These are phyloP conservation scores for Geotrichum klebahnii DNA, from an alignment of 1,139 yeast genomes.

Conservation along the genomic window DNA sequence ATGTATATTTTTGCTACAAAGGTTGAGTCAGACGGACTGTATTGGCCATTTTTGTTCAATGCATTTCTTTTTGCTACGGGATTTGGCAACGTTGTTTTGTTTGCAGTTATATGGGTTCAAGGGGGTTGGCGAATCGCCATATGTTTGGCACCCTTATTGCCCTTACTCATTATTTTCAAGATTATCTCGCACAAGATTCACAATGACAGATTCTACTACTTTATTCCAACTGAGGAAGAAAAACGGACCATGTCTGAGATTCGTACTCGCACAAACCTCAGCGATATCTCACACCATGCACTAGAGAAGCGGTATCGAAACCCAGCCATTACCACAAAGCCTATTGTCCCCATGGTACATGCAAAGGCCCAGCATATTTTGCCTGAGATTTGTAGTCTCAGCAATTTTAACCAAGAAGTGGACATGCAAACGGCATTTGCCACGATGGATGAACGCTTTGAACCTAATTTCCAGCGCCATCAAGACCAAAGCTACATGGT, in stretches of 20 bases:
- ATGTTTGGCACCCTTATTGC: conserved; percentile 37
- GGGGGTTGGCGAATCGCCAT: conserved; percentile 39
- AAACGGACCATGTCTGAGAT: conserved; percentile 22
- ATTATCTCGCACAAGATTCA: conserved; percentile 22
- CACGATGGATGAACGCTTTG: conserved; percentile 9
- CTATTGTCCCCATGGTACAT: conserved; percentile 39
- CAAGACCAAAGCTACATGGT: conserved; percentile 17
- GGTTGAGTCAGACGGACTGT: conserved; percentile 41
- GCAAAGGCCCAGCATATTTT: conserved; percentile 31
- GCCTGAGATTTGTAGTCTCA: conserved; percentile 21
- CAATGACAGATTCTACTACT: conserved; percentile 34
- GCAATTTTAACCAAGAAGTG: conserved; percentile 8
- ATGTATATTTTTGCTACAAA: conserved; percentile 42
- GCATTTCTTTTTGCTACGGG: conserved; percentile 38
- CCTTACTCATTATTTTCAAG: conserved; percentile 36
- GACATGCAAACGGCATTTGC: conserved; percentile 14
- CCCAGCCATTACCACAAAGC: conserved; percentile 33
- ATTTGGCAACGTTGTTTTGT: conserved; percentile 40
- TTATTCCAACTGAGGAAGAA: conserved; percentile 32
- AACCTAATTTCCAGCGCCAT: conserved; percentile 3
- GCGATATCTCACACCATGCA: conserved; percentile 27
- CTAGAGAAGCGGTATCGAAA: conserved; percentile 35
- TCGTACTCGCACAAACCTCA: conserved; percentile 16
- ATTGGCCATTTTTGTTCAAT: conserved; percentile 41
- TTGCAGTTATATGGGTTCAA: conserved; percentile 42